A percentile compares a stretch with the other conserved stretches of the same genome.
phyloP scores from a whole-genome alignment of 2,329 filamentous ascomycete species.

The Epichloe typhina region DNA sequence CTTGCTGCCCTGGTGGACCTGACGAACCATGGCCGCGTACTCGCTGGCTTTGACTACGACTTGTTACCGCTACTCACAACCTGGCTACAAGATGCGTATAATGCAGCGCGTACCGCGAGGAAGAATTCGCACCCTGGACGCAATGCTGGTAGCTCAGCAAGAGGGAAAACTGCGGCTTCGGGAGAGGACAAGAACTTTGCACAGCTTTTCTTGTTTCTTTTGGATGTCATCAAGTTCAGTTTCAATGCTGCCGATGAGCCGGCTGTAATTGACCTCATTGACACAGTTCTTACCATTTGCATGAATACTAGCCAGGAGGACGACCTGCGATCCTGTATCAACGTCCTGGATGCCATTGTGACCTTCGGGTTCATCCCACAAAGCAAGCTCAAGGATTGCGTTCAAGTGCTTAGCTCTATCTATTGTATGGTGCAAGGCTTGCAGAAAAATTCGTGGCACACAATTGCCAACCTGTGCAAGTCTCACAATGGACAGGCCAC shows the following conservation, averaged over 20 bases:
- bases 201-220: constrained; percentile 51
- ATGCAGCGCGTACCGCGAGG: constrained; percentile 36
- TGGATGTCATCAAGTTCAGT: constrained; percentile 63
- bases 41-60: constrained; percentile 56
- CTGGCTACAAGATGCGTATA: constrained; percentile 47
- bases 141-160: constrained; percentile 24
- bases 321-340: constrained; percentile 55
- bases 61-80: constrained; percentile 47
- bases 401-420: constrained; percentile 60
- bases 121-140: constrained; percentile 27
- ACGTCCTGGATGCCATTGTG: constrained; percentile 55
- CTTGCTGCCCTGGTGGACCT: constrained; percentile 50
- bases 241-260: constrained; percentile 53
- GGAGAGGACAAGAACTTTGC: constrained; percentile 49
- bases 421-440: constrained; percentile 51
- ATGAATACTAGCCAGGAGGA: constrained; percentile 49
- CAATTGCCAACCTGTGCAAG: constrained; percentile 54
- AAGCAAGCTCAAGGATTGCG: constrained; percentile 47
- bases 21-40: constrained; percentile 45
- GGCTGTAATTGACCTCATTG: constrained; percentile 47
- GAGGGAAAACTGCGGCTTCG: constrained; percentile 21
- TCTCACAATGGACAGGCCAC: constrained; percentile 63
- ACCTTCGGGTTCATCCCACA: constrained; percentile 58
- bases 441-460: constrained; percentile 54
- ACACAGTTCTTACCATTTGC: constrained; percentile 52